These are phyloP conservation scores for Pichia membranifaciens DNA, from an alignment of 805 yeast species.

Conservation along the genomic window DNA sequence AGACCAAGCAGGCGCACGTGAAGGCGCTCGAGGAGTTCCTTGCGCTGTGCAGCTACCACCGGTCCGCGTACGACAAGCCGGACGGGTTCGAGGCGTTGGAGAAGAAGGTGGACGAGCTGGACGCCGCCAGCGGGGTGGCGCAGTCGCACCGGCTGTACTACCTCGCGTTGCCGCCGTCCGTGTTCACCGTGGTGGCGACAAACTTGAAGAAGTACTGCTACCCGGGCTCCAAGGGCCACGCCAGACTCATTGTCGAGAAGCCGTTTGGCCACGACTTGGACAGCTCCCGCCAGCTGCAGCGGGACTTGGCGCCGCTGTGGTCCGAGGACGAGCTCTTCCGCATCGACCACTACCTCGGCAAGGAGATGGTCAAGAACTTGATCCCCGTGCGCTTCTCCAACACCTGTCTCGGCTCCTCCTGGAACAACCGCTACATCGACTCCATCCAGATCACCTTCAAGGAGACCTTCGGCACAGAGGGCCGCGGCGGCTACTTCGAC, in stretches of 20 bases:
- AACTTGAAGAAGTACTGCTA: conserved; percentile 66
- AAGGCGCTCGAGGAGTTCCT: conserved; percentile 53
- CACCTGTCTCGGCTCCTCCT: conserved; percentile 77
- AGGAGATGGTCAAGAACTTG: conserved; percentile 95
- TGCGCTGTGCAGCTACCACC: conserved; percentile 56
- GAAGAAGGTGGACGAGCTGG: conserved; percentile 52
- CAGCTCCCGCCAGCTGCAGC: conserved; percentile 71
- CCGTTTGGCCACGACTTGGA: conserved; percentile 93
- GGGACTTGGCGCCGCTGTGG: conserved; percentile 76
- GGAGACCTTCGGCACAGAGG: conserved; percentile 98
- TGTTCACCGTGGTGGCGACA: conserved; percentile 71
- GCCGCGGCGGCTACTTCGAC: conserved; percentile 98
- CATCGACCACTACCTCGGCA: conserved; percentile 96
- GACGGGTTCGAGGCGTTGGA: conserved; percentile 66
- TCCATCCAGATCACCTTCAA: conserved; percentile 87
- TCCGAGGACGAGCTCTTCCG: conserved; percentile 87
- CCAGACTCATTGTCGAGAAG: conserved; percentile 88
- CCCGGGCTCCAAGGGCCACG: conserved; percentile 55
- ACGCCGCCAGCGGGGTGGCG: conserved; percentile 37
- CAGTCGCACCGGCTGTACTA: conserved; percentile 80
- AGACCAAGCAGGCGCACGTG: conserved; percentile 30
- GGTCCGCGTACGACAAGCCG: conserved; percentile 74
- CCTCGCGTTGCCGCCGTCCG: conserved; percentile 92
- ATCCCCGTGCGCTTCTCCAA: conserved; percentile 87
- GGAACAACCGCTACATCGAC: conserved; percentile 77